Percentiles rank a stretch among this genome's conserved stretches.
phyloP scores from a whole-genome alignment of 192 early-diverging fungal species.

The Umbelopsis ramanniana region DNA sequence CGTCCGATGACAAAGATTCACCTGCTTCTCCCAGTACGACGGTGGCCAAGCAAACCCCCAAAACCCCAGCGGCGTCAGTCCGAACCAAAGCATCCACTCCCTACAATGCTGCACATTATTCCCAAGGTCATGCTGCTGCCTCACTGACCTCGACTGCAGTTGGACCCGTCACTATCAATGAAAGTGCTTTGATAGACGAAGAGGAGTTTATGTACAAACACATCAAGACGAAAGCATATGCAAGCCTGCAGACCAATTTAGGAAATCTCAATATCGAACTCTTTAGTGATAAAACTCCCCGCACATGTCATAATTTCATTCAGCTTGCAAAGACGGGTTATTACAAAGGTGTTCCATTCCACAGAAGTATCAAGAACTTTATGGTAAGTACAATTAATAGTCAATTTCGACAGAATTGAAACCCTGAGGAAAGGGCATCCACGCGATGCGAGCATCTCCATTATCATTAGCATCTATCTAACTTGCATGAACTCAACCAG shows the following conservation, averaged over 20 bases:
- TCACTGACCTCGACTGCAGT: constrained; percentile 90
- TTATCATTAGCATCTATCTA: neutral
- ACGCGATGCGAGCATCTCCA: neutral
- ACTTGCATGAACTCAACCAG: constrained; percentile 21
- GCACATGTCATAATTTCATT: constrained; percentile 93
- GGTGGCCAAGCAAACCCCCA: neutral
- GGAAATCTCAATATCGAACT: constrained; percentile 84
- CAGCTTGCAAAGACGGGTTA: constrained; percentile 84
- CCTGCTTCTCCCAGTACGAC: neutral
- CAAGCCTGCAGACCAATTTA: constrained; percentile 78
- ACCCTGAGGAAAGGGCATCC: neutral
- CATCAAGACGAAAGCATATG: constrained; percentile 84
- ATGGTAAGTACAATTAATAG: constrained; percentile 59
- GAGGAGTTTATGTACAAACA: constrained; percentile 90
- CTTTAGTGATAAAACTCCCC: constrained; percentile 79
- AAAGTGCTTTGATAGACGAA: constrained; percentile 69
- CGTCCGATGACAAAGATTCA: too few relatives aligned
- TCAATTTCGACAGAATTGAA: constrained; percentile 14
- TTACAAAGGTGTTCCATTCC: constrained; percentile 84
- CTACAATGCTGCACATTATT: constrained; percentile 85
- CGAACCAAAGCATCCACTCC: constrained; percentile 53
- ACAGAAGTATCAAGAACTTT: constrained; percentile 90
- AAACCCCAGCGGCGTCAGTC: constrained; percentile 19
- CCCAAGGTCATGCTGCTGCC: constrained; percentile 74
- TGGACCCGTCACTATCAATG: constrained; percentile 70